Conservation (phyloP, 768 basidiomycete species). For the Lactarius tabidus region DNA sequence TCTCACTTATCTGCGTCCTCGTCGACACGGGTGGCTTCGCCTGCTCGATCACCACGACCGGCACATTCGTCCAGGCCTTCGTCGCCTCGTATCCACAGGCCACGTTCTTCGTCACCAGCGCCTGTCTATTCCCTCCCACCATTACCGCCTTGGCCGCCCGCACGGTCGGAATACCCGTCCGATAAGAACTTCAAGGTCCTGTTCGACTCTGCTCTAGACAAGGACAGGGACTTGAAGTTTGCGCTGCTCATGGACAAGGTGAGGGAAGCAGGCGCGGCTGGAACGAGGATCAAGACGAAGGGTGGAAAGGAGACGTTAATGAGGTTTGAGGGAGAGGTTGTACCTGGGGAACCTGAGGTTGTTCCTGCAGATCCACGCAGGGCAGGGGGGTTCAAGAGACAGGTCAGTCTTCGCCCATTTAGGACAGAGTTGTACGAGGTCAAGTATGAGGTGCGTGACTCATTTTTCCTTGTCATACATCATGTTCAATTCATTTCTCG, state of each 20-base stretch:
- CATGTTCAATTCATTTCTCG: constrained; percentile 11
- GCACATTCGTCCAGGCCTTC: constrained; percentile 32
- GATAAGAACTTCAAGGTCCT: constrained; percentile 57
- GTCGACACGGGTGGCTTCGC: constrained; percentile 26
- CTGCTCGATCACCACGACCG: constrained; percentile 25
- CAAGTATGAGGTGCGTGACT: constrained; percentile 52
- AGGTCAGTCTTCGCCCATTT: constrained; percentile 29
- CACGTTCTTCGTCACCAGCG: constrained; percentile 20
- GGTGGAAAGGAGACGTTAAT: constrained; percentile 54
- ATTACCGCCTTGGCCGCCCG: constrained; percentile 54
- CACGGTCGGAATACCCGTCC: constrained; percentile 44
- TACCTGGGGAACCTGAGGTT: constrained; percentile 41
- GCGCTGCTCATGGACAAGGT: constrained; percentile 42
- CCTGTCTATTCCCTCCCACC: constrained; percentile 39
- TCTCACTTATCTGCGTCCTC: constrained; percentile 27
- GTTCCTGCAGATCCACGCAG: constrained; percentile 53
- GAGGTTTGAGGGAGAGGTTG: constrained; percentile 53
- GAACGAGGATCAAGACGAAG: constrained; percentile 54
- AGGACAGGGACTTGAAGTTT: constrained; percentile 39
- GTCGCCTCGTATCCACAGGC: constrained; percentile 21
- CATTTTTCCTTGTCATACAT: background rate
- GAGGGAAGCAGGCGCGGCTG: constrained; percentile 32
- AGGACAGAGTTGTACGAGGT: constrained; percentile 42
- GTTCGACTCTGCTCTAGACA: constrained; percentile 57
- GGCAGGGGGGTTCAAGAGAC: constrained; percentile 35